Evolutionary conservation across 805 yeast genomes (phyloP).

Genomic region (Cyberlindnera maclurae): DNA sequence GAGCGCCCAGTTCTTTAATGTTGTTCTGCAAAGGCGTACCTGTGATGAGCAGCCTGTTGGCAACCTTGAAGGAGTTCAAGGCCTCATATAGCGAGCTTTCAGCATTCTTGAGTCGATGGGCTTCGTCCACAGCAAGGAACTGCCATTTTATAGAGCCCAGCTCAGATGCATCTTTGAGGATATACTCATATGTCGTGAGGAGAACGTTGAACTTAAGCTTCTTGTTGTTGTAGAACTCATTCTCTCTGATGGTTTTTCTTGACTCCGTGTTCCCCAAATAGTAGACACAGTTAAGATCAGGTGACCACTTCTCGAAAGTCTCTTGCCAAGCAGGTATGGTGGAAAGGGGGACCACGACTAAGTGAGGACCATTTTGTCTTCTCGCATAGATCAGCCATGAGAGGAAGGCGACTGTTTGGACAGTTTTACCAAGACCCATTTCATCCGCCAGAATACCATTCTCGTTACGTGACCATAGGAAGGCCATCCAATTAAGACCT

Average conservation of each 20-base stretch:
- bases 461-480: conserved; percentile 94
- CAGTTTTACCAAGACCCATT: conserved; percentile 98
- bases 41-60: conserved; percentile 82
- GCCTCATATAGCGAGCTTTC: conserved; percentile 92
- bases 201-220: conserved; percentile 88
- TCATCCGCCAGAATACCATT: conserved; percentile 97
- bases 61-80: conserved; percentile 69
- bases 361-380: conserved; percentile 94
- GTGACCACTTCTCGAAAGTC: conserved; percentile 96
- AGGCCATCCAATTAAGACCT: conserved; percentile 99
- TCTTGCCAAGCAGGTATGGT: conserved; percentile 99
- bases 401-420: conserved; percentile 89
- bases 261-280: conserved; percentile 90
- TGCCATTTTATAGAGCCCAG: conserved; percentile 89
- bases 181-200: conserved; percentile 93
- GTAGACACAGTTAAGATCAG: conserved; percentile 87
- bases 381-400: conserved; percentile 95
- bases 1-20: conserved; percentile 89
- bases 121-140: conserved; percentile 96
- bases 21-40: conserved; percentile 98
- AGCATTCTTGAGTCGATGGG: conserved; percentile 91
- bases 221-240: conserved; percentile 70
- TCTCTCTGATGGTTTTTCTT: conserved; percentile 72
- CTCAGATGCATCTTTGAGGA: conserved; percentile 78
- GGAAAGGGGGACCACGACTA: conserved; percentile 92